phyloP scores from a whole-genome alignment of 225 moss, liverwort and hornwort genomes.

The Sphagnum contortum region DNA sequence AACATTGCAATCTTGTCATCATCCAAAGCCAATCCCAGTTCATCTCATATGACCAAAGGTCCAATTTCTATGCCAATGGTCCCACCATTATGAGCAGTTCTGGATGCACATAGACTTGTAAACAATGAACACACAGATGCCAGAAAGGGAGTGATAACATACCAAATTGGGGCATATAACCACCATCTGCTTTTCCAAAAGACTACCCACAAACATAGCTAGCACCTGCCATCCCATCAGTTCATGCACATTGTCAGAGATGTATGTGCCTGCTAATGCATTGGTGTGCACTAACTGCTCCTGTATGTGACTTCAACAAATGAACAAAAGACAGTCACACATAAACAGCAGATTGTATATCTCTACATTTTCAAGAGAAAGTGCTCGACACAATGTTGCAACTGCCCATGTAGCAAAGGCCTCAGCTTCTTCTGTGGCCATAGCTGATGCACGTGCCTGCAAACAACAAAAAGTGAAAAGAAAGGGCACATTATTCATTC shows the following conservation, averaged over 20 bases:
- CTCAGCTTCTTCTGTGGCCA: constrained; percentile 83
- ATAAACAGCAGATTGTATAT: background rate
- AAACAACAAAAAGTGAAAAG: background rate
- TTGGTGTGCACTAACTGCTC: no score
- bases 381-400: constrained; percentile 85
- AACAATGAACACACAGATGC: no score
- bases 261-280: no score
- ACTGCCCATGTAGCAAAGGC: constrained; percentile 77
- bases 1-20: no score
- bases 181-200: constrained; percentile 97
- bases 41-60: no score
- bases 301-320: background rate
- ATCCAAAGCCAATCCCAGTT: no score
- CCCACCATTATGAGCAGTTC: no score
- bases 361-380: constrained; percentile 81
- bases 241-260: no score
- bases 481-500: background rate
- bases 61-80: no score
- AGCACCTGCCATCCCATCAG: constrained; percentile 51
- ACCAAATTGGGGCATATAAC: constrained; percentile 96
- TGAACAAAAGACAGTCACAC: background rate
- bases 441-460: constrained; percentile 77
- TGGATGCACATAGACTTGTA: no score
- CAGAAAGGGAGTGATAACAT: constrained; percentile 4
- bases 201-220: constrained; percentile 67